Base-by-base conservation (phyloP, 495 filamentous ascomycete species). In the Bryoglossum gracile region DNA sequence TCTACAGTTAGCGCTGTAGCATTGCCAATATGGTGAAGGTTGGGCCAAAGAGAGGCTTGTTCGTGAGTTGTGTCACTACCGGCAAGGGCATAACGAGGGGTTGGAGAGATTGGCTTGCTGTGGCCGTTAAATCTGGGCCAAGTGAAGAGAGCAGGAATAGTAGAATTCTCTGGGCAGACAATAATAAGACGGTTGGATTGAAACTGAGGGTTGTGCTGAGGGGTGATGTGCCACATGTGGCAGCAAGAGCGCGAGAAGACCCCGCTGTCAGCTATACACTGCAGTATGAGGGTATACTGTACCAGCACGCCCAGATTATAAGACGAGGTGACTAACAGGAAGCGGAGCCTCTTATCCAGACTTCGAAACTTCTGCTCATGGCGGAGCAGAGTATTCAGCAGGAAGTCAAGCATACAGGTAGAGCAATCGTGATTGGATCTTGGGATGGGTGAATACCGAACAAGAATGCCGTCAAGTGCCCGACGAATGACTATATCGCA, bases 1-100 rank as follows among this genome's bases (percentile, higher is more conserved):
- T 79, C 22, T 87, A 89, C 61, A 77, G 81, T 0, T 84, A 90
- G 58, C 69, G 89, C 13, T 82, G 78, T 56, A 73, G 81, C 8
- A 61, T 74, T n/a, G 75, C 75, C 18, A 85, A 81, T 60, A 61
- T 91, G 17, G 84, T 86, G 33, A 82, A 81, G 59, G 58, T 80
- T 8, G 75, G 81, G 17, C 78, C 80, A 5, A 72, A 72, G 56
- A 67, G 51, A 50, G 78, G 72, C 30, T 60, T 77, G 14, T 86
- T 81, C 52, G 60, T 75, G 34, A 78, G 75, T 56, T 75, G 78
- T 40, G 71, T 80, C 41, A 80, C 75, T 35, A 62, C 89, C 14
- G 69, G 73, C 42, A 81, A 89, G 43, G 78, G 77, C 8, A 66
- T 85, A 16, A 64, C 83, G 28, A 72, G 86, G 8, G 65, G 89